phyloP scores from a whole-genome alignment of 176 grass and related monocot genomes.

The Phragmites australis region DNA sequence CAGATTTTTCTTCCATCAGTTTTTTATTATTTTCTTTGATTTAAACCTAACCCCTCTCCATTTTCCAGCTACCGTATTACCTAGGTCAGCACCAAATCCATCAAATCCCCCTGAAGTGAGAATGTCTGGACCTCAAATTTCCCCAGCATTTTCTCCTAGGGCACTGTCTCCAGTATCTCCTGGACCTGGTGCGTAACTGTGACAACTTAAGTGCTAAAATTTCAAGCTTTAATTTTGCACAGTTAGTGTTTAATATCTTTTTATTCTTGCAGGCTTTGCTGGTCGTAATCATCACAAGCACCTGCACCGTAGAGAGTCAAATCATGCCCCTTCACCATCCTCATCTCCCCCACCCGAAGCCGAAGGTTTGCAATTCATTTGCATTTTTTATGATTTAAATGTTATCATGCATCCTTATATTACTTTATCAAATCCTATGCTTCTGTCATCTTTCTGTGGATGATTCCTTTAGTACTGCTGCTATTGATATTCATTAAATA shows the following conservation, averaged over 20 bases:
- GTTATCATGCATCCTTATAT: background rate
- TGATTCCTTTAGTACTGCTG: conserved; percentile 14
- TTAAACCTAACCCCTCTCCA: conserved; percentile 2
- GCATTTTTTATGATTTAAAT: background rate
- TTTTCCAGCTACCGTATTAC: conserved; percentile 36
- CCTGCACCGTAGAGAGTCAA: conserved; percentile 49
- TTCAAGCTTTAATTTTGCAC: conserved; percentile 18
- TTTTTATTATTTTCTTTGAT: conserved; percentile 5
- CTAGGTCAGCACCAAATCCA: conserved; percentile 46
- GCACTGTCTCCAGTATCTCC: conserved; percentile 43
- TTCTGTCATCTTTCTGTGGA: conserved; percentile 1
- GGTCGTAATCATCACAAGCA: conserved; percentile 48
- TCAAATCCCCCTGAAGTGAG: conserved; percentile 43
- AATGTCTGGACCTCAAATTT: conserved; percentile 34
- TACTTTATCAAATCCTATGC: background rate
- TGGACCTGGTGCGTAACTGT: conserved; percentile 67
- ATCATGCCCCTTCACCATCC: conserved; percentile 50
- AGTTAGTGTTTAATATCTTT: conserved; percentile 14
- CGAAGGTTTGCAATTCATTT: conserved; percentile 49
- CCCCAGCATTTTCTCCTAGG: conserved; percentile 55
- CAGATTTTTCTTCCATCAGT: conserved; percentile 10
- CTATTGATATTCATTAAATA: conserved; percentile 14
- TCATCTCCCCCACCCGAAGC: conserved; percentile 54
- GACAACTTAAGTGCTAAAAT: conserved; percentile 6
- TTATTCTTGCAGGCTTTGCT: conserved; percentile 45